Conservation (phyloP, 2,329 filamentous ascomycete genomes). For the Botrytis elliptica region DNA sequence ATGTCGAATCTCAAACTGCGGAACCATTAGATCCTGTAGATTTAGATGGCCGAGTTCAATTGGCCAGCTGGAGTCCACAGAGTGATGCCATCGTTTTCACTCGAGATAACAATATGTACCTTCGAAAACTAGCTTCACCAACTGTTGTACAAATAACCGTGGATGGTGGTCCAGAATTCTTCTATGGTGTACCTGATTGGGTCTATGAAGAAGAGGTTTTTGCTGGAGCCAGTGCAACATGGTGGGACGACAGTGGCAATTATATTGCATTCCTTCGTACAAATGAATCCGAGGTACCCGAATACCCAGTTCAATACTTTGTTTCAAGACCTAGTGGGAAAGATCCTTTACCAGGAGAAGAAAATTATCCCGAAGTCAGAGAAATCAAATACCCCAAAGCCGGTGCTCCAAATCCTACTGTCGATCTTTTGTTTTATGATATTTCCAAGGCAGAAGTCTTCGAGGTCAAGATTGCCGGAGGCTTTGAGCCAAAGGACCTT, state of each 20-base stretch:
- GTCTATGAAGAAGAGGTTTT: conserved; percentile 90
- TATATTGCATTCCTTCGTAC: conserved; percentile 90
- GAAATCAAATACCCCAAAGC: conserved; percentile 98
- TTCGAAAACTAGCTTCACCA: conserved; percentile 60
- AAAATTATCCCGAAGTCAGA: conserved; percentile 85
- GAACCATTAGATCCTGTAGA: conserved; percentile 74
- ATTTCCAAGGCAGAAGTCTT: conserved; percentile 75
- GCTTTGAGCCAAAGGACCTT: conserved; percentile 77
- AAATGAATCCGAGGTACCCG: conserved; percentile 87
- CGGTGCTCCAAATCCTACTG: conserved; percentile 87
- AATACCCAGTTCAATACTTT: conserved; percentile 93
- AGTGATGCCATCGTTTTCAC: conserved; percentile 90
- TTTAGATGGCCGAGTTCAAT: conserved; percentile 66
- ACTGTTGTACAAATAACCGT: conserved; percentile 64
- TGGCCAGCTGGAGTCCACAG: conserved; percentile 85
- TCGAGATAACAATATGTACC: conserved; percentile 82
- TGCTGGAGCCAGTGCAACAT: conserved; percentile 74
- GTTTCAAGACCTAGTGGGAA: conserved; percentile 79
- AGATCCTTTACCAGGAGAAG: conserved; percentile 65
- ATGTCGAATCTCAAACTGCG: conserved; percentile 75
- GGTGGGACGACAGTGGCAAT: conserved; percentile 91
- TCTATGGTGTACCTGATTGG: conserved; percentile 97
- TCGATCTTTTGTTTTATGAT: conserved; percentile 87
- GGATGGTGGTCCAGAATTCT: conserved; percentile 84
- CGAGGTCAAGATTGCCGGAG: conserved; percentile 70